These are phyloP conservation scores for Panicum virgatum DNA, from an alignment of 202 grass and related monocot species.

Conservation along the genomic window DNA sequence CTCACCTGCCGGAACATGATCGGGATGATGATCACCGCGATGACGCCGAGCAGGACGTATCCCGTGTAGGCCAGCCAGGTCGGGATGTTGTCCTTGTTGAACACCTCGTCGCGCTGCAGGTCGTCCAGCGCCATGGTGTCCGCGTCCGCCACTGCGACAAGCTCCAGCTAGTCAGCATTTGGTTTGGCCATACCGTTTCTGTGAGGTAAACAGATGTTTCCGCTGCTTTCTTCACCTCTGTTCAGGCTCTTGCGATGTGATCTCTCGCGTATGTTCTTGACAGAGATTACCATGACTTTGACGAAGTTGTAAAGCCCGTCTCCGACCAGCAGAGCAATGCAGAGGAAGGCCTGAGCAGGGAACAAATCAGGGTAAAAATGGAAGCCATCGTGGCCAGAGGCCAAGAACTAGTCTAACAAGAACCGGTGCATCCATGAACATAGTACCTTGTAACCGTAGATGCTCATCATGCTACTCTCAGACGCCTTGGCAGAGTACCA, in stretches of 20 bases:
- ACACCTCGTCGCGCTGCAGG: constrained; percentile 68
- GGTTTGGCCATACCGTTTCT: background rate
- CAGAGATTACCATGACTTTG: constrained; percentile 67
- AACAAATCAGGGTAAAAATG: background rate
- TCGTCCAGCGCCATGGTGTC: constrained; percentile 48
- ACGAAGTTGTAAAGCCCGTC: constrained; percentile 95
- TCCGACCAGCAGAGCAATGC: constrained; percentile 87
- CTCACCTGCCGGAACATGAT: constrained; percentile 79
- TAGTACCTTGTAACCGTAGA: constrained; percentile 87
- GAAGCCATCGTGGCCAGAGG: background rate
- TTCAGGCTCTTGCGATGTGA: constrained; percentile 46
- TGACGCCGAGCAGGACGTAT: constrained; percentile 51
- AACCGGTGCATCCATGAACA: background rate
- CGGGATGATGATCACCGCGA: constrained; percentile 66
- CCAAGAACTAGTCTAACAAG: background rate
- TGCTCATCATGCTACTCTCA: constrained; percentile 71
- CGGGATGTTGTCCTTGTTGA: constrained; percentile 66
- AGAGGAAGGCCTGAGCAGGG: constrained; percentile 72
- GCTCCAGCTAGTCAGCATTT: background rate
- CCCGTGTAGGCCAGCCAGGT: constrained; percentile 64
- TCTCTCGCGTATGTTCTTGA: constrained; percentile 56
- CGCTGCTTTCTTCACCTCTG: constrained; percentile 52
- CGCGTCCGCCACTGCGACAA: constrained; percentile 54
- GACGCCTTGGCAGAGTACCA: constrained; percentile 64
- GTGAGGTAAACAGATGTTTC: background rate